Base-by-base conservation (phyloP, 208 protist species). In the Wallacemonas rigidus region DNA sequence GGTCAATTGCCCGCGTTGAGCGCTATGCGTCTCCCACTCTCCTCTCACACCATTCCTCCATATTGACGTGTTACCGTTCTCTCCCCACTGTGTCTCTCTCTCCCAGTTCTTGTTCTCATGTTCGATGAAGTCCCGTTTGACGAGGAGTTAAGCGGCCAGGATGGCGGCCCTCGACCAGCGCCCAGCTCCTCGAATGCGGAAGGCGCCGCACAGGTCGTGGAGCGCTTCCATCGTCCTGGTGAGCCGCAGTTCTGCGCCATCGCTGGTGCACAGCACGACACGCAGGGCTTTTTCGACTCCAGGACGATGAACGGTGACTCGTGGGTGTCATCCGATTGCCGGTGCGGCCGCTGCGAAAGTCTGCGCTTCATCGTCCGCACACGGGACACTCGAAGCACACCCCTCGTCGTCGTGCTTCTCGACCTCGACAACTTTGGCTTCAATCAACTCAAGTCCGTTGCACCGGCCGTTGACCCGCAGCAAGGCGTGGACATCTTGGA, bases 361-460 rank as follows among this genome's bases (percentile, higher is more conserved):
- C 47, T 96, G 17, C 81, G 81, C 14, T 86, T 86, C 9, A 76
- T 86, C 7, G 69, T 43, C 38, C 41, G 48, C 26, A 65, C 26
- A 58, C 73, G 72, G 38, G 39, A 38, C 1, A 4, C 60, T 3
- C 15, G 14, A 11, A 35, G 26, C n/a, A 35, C 36, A 4, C 64
- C 55, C 4, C 63, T 81, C 6, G 74, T 94, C 8, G 76, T 96
- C 2, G 78, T 96, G 7, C 73, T 96, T 15, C 67, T 96, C n/a
- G 91, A 96, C 60, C 73, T 96, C 55, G 91, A 96, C 50, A 96
- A 96, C 74, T 96, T 88, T 69, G 91, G 91, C 44, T 96, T 92
- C 67, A 92, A 92, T 67, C 91, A 96, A 47, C 93, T 96, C 76
- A 92, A 92, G 73, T 87, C 86, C 1, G 73, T 87, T 2, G 79